Evolutionary conservation across 441 rosid genomes (phyloP), one percentile per base, ranked within the genome.

Genomic region (Omphalea diandra): DNA sequence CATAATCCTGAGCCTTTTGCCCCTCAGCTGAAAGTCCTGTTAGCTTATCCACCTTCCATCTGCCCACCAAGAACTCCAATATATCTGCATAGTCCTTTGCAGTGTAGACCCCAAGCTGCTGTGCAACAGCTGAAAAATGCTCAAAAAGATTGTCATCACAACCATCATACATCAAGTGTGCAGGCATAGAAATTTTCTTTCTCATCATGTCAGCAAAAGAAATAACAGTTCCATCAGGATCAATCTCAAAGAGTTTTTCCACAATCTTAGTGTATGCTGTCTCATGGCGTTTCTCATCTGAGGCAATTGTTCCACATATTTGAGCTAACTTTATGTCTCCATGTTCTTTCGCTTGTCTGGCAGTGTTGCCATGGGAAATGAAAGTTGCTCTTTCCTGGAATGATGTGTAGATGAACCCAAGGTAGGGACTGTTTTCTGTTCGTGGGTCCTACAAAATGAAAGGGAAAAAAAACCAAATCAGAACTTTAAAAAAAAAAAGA

Each of bases 311-410:
- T 15, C 98, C 98, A 38, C 98, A 94, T 55, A 94, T 82, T 77
- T 91, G 98, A 26, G 97, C 97, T 75, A 94, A 38, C 64, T 87
- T 91, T 18, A 84, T 0, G 81, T 91, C 98, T 8, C 98, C 98
- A 6, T 79, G 87, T 46, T 85, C 90, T 81, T 86, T 91, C 58
- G 98, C 97, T 15, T 55, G 97, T 43, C 95, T 83, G n/a, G 98
- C 97, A 15, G 98, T 94, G 83, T 94, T 94, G 50, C 98, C 95
- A 20, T 94, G 98, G 56, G 98, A 94, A 79, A 94, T 67, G 70
- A 91, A 91, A 33, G 98, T 94, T 27, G 98, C 98, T 81, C 98
- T 85, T 74, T 94, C 98, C 82, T 94, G 98, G 77, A 94, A 94
- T 41, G 98, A 86, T 5, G 98, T 91, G 79, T 94, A 94, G 81